Evolutionary conservation across 148 eudicot genomes (phyloP).

Genomic region (Rhododendron ovatum): DNA sequence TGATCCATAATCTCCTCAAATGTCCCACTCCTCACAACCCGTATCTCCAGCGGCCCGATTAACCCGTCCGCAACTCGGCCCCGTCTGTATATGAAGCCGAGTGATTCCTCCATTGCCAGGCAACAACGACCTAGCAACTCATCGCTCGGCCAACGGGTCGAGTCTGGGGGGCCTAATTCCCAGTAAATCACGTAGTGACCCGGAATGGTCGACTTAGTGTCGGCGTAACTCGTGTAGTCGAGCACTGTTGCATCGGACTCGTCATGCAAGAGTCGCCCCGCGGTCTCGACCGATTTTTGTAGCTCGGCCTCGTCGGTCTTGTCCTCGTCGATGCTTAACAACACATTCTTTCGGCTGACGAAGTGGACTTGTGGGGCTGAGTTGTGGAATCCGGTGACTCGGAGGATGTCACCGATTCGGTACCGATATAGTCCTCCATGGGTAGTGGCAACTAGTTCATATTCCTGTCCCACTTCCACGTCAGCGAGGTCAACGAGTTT

Average conservation of each 20-base stretch:
- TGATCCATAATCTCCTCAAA: constrained; percentile 83
- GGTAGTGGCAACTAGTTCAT: not conserved
- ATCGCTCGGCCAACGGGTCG: constrained; percentile 27
- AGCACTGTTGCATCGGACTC: constrained; percentile 49
- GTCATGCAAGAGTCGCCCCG: not conserved
- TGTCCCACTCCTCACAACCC: constrained; percentile 68
- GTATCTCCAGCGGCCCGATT: constrained; percentile 70
- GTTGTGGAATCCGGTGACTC: constrained; percentile 2
- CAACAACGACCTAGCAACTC: constrained; percentile 56
- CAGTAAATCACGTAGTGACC: constrained; percentile 80
- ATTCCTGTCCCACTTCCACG: not conserved
- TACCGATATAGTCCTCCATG: not conserved
- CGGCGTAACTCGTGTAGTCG: constrained; percentile 79
- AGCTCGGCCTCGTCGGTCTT: not conserved
- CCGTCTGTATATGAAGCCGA: constrained; percentile 65
- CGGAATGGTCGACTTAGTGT: constrained; percentile 48
- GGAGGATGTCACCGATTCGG: not conserved
- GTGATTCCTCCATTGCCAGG: constrained; percentile 64
- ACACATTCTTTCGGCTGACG: not conserved
- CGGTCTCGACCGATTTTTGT: not conserved
- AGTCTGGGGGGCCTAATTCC: constrained; percentile 50
- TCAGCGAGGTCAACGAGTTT: not conserved
- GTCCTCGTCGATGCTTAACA: not conserved
- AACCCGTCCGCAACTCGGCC: constrained; percentile 58
- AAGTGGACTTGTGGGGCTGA: not conserved